Base-by-base conservation (phyloP, 2,329 filamentous ascomycete genomes). In the Diaporthe velutina region DNA sequence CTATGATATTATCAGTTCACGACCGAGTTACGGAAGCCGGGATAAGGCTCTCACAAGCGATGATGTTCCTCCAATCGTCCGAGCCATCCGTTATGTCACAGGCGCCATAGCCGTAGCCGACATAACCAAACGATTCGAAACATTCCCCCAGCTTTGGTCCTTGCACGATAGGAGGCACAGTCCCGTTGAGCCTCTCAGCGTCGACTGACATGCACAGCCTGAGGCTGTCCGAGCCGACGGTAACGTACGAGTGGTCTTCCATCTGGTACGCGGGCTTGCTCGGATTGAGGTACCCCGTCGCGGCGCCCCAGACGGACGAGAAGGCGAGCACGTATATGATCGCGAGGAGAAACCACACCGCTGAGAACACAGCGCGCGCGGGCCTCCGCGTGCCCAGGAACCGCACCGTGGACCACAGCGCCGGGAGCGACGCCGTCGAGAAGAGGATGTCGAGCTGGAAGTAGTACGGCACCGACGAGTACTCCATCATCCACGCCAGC, bases 401-500 rank as follows among this genome's bases (percentile, higher is more conserved):
- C 0, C 70, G 45, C 3, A 72, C 9, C 1, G 57, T 72, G 13
- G 70, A 72, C 70, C 70, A 72, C 1, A 72, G 58, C 5, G 70
- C 57, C 9, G 70, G 30, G 7, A 72, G 58, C 8, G 70, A 72
- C 12, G 60, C 70, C 12, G 70, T 72, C 1, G 70, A 64, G 17
- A 72, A 72, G 8, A 72, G 38, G n/a, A 72, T 52, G 38, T 72
- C 25, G 19, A 72, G 57, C 48, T 72, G 70, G 25, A 66, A 64
- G 25, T 72, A 55, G 38, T 72, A 64, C 22, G 70, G 70, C 13
- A 72, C 57, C 17, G 58, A 64, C 19, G 70, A 54, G 35, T 72
- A 72, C 22, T 72, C 70, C 70, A 72, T 72, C 57, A 72, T 72
- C 70, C 70, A 72, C 12, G 70, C 25, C 25, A 72, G 57, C 58